Base-by-base conservation (phyloP, 2,329 filamentous ascomycete genomes). In the Phaeosphaeria sp. region DNA sequence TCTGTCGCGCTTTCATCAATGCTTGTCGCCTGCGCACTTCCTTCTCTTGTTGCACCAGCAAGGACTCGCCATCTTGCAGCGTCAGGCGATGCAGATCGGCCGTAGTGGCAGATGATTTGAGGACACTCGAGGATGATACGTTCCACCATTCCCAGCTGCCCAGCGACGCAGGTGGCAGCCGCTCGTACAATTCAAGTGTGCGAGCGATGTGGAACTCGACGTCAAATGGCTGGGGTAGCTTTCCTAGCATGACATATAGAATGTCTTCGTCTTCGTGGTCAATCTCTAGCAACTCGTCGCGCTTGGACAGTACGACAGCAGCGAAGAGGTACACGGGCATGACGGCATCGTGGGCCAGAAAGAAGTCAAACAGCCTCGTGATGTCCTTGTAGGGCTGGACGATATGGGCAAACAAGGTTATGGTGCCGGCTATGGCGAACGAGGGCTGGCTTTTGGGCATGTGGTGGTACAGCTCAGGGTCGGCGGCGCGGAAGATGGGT, bases 391-490 rank as follows among this genome's bases (percentile, higher is more conserved):
- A 97, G 43, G 90, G 88, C 77, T 95, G 89, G 60, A 99, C 93
- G 75, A 98, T 94, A 78, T 99, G 95, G 18, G 95, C 93, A 77
- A 97, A 99, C 81, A 99, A 89, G 33, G 96, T 99, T 44, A 99
- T 84, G 0, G 93, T 97, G 48, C 92, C 93, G n/a, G 92, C 89
- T 5, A 99, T 83, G 4, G 95, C 95, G 76, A 97, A 99, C 77
- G 93, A 97, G 1, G 95, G 94, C 72, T 93, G 88, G 17, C 89
- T 90, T 22, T 83, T 84, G 1, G 89, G 87, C n/a, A 97, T 82
- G 78, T 97, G 94, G 7, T 78, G 80, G 74, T 87, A 90, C 22
- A 99, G 83, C 44, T 83, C 80, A 4, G 88, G 85, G 75, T 97
- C 92, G 22, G 88, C 89, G 36, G 83, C 84, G 62, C 85, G 81